phyloP scores from a whole-genome alignment of 352 stramenopile genomes.

The Pythium brachiatum region DNA sequence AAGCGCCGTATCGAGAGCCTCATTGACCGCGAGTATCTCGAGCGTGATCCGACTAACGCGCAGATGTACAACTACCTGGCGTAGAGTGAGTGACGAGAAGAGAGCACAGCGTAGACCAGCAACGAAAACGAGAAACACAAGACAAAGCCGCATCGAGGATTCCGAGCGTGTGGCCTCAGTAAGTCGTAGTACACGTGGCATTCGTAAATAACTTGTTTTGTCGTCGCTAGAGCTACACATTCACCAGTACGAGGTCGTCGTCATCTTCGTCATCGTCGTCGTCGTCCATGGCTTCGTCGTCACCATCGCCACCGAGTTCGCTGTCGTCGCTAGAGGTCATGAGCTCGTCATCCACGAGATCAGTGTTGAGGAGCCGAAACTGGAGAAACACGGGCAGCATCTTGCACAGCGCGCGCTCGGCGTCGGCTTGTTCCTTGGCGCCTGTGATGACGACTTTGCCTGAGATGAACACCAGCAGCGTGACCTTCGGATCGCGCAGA shows the following conservation, averaged over 20 bases:
- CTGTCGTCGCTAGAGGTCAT: conserved; percentile 11
- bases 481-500: conserved; percentile 90
- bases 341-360: conserved; percentile 9
- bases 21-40: conserved; percentile 88
- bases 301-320: conserved; percentile 3
- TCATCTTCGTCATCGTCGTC: neutral
- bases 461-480: conserved; percentile 97
- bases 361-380: conserved; percentile 18
- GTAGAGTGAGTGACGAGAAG: too few species aligned
- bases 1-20: conserved; percentile 89
- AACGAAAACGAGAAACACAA: too few species aligned
- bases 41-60: conserved; percentile 73
- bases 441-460: conserved; percentile 98
- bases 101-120: too few species aligned
- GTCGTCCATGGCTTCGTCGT: conserved; percentile 6
- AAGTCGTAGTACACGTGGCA: too few species aligned
- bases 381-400: conserved; percentile 34
- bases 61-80: conserved; percentile 89
- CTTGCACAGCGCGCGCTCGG: conserved; percentile 29
- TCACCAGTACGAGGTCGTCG: conserved; percentile 8
- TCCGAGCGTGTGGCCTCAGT: too few species aligned
- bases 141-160: too few species aligned
- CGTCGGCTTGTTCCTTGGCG: conserved; percentile 60
- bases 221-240: neutral
- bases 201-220: too few species aligned